Evolutionary conservation across 179 eudicot genomes (phyloP).

Genomic region (Nepenthes alata): DNA sequence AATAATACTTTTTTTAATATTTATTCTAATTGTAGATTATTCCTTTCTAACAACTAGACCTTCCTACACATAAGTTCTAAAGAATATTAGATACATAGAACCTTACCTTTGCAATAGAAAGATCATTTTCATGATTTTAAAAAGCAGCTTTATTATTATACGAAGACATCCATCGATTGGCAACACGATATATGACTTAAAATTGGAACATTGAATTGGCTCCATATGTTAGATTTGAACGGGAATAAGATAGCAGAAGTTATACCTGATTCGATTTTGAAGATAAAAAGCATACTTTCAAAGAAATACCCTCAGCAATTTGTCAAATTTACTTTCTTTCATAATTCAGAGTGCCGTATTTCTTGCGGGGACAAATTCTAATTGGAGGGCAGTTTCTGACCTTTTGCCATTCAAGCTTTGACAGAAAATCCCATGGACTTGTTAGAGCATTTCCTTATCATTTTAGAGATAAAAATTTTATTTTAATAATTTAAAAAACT

Average conservation of each 20-base stretch:
- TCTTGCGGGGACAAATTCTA: conserved; percentile 62
- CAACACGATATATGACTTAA: conserved; percentile 60
- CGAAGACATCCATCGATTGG: too few species aligned
- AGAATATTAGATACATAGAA: too few species aligned
- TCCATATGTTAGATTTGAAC: conserved; percentile 77
- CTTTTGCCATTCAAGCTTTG: conserved; percentile 76
- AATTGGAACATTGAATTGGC: conserved; percentile 60
- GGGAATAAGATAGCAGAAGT: conserved; percentile 51
- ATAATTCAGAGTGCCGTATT: conserved; percentile 65
- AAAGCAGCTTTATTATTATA: too few species aligned
- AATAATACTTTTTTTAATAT: too few species aligned
- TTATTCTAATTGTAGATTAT: too few species aligned
- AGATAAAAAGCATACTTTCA: conserved; percentile 48
- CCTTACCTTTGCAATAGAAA: too few species aligned
- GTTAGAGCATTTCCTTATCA: conserved; percentile 26
- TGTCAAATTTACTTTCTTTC: conserved; percentile 65
- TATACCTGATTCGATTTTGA: conserved; percentile 63
- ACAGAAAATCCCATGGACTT: conserved; percentile 67
- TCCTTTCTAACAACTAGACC: too few species aligned
- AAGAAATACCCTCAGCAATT: conserved; percentile 62
- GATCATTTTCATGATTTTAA: too few species aligned
- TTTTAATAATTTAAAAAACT: too few species aligned
- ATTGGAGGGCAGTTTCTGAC: conserved; percentile 58
- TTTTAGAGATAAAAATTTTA: too few species aligned
- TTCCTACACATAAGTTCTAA: too few species aligned